phyloP scores from a whole-genome alignment of 345 rosid genomes.

The Aethionema arabicum region DNA sequence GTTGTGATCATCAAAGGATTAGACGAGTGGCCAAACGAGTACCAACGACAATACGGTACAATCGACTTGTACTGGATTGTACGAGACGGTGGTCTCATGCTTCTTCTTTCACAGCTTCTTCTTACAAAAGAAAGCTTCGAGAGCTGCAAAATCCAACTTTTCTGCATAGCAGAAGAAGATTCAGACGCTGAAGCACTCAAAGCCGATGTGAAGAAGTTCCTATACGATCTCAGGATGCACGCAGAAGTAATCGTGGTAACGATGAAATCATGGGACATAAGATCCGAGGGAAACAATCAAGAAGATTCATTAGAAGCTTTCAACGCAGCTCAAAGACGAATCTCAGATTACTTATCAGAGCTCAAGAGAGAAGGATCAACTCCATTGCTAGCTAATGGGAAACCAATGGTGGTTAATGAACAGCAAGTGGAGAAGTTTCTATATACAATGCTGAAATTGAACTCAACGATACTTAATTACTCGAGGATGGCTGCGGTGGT shows the following conservation, averaged over 20 bases:
- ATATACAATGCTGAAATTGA: slow-evolving; percentile 76
- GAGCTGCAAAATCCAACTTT: slow-evolving; percentile 96
- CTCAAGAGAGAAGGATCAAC: slow-evolving; percentile 52
- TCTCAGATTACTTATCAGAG: slow-evolving; percentile 60
- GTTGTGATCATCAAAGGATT: slow-evolving; percentile 98
- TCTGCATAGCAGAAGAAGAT: slow-evolving; percentile 98
- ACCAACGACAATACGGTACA: slow-evolving; percentile 93
- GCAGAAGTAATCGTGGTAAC: slow-evolving; percentile 95
- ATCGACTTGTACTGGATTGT: slow-evolving; percentile 99
- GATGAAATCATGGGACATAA: slow-evolving; percentile 88
- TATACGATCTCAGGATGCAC: slow-evolving; percentile 98
- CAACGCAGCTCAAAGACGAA: slow-evolving; percentile 69
- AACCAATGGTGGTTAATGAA: slow-evolving; percentile 71
- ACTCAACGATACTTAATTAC: slow-evolving; percentile 69
- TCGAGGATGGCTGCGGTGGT: slow-evolving; percentile 94
- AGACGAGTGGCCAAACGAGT: slow-evolving; percentile 99
- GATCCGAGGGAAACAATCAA: slow-evolving; percentile 60
- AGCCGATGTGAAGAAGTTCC: slow-evolving; percentile 92
- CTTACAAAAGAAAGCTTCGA: slow-evolving; percentile 98
- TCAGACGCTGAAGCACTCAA: slow-evolving; percentile 91
- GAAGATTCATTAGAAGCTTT: slow-evolving; percentile 78
- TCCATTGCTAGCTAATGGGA: slow-evolving; percentile 72
- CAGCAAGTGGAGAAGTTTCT: slow-evolving; percentile 68
- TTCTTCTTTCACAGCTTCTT: slow-evolving; percentile 96
- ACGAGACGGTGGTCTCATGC: slow-evolving; percentile 98